These are phyloP conservation scores for Tephrocybe sp. DNA, from an alignment of 768 basidiomycete species.

Conservation along the genomic window DNA sequence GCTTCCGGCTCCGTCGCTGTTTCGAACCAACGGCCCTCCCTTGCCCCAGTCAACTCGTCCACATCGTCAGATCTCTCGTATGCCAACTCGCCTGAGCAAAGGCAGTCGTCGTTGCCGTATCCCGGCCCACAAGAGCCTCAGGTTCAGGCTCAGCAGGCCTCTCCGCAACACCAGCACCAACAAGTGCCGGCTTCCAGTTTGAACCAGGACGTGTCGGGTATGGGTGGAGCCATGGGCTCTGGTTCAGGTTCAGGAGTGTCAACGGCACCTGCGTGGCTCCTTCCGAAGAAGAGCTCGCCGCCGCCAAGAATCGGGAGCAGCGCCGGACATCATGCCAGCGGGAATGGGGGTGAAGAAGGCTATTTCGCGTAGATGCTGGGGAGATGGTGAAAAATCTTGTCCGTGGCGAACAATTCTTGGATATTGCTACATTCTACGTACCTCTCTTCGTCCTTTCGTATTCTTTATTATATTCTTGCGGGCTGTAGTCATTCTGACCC, in stretches of 20 bases:
- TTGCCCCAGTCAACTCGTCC: neutral
- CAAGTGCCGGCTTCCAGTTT: neutral
- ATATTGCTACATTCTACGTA: too few relatives aligned
- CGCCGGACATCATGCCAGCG: neutral
- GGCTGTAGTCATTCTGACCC: too few relatives aligned
- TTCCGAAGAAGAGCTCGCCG: slow-evolving; percentile 36
- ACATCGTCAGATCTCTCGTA: slow-evolving; percentile 8
- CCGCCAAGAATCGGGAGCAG: slow-evolving; percentile 9
- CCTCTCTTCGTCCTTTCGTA: too few relatives aligned
- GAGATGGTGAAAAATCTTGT: too few relatives aligned
- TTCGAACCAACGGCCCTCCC: neutral
- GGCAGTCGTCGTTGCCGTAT: slow-evolving; percentile 5
- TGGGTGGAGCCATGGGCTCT: neutral
- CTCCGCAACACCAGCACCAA: slow-evolving; percentile 7
- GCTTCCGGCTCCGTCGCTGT: neutral
- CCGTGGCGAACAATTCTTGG: too few relatives aligned
- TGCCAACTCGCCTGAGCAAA: slow-evolving; percentile 6
- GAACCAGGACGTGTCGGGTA: neutral
- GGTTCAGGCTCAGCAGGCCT: slow-evolving; percentile 1
- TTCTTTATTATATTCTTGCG: too few relatives aligned
- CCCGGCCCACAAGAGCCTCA: slow-evolving; percentile 12
- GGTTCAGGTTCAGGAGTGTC: neutral
- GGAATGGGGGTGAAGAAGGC: slow-evolving; percentile 1
- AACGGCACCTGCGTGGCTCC: slow-evolving; percentile 41
- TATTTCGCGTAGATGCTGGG: too few relatives aligned